phyloP scores from a whole-genome alignment of 78 protist genomes.

The Isochrysis galbana region DNA sequence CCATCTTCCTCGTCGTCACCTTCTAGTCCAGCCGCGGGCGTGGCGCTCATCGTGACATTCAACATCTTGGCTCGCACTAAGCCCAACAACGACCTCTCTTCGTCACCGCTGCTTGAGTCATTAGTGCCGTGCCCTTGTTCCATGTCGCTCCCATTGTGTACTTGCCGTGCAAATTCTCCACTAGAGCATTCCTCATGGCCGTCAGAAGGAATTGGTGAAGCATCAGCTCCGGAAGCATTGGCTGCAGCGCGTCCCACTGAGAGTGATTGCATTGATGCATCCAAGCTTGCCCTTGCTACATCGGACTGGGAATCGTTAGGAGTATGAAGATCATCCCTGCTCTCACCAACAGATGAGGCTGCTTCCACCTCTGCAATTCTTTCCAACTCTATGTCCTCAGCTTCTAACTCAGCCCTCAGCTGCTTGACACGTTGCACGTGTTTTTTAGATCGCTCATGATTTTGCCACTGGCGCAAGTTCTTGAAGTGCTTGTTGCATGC shows the following conservation, averaged over 20 bases:
- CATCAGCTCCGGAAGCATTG: not conserved
- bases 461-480: conserved; percentile 39
- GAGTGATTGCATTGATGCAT: not conserved
- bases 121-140: no score
- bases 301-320: not conserved
- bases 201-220: not conserved
- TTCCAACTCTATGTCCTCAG: not conserved
- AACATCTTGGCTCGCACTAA: not conserved
- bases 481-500: conserved; percentile 70
- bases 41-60: not conserved
- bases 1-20: not conserved
- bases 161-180: no score
- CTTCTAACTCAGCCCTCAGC: not conserved
- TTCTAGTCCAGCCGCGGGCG: not conserved
- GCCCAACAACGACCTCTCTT: not conserved
- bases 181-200: no score
- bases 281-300: not conserved
- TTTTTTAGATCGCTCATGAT: conserved; percentile 64
- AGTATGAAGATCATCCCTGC: not conserved
- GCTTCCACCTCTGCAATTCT: not conserved
- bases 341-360: not conserved
- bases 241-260: not conserved
- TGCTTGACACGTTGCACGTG: conserved; percentile 37
- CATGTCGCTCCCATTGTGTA: no score
- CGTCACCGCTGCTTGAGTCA: not conserved